Evolutionary conservation across 805 yeast genomes (phyloP), one percentile per base, ranked within the genome.

Genomic region (Komagataella pastoris): DNA sequence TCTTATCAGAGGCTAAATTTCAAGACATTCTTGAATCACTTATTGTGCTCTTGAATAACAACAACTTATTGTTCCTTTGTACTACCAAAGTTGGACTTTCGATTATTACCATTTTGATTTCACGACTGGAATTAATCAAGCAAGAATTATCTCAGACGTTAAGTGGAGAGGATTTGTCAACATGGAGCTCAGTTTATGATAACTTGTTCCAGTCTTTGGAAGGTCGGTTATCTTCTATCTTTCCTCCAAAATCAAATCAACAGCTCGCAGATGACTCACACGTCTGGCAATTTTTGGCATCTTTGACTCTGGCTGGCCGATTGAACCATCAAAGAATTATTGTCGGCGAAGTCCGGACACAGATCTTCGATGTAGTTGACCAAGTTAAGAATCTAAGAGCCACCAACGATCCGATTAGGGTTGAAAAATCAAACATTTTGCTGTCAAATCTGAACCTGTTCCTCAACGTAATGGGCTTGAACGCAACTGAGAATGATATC

Each of bases 261-360:
- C 70, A 19, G 12, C 51, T 66, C n/a, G 65, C 56, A n/a, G 91
- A 85, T 60, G 89, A 83, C 57, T 79, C 89, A 44, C 89, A 90
- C 61, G 88, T 88, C 50, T 91, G 99, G 99, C 97, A 91, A 70
- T 90, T 91, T 63, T 77, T 91, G 66, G 99, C 99, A 19, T 85
- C 96, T 12, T 75, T 91, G 54, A 91, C 98, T 0, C 72, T 91
- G 56, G 91, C 96, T 55, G 96, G 97, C 56, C 83, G 85, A 63
- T 71, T 87, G 59, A 84, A 84, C 59, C 97, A 90, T 63, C 97
- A 91, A 75, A 79, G 97, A 70, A 80, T 88, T 55, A 85, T 91
- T 59, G 96, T 91, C 47, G 97, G 89, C 65, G 97, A 88, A 64
- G 89, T 88, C 24, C 80, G 97, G 69, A 93, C 87, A 61, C 90